phyloP scores from a whole-genome alignment of 257 asterid genomes.

The Solanum pimpinellifolium region DNA sequence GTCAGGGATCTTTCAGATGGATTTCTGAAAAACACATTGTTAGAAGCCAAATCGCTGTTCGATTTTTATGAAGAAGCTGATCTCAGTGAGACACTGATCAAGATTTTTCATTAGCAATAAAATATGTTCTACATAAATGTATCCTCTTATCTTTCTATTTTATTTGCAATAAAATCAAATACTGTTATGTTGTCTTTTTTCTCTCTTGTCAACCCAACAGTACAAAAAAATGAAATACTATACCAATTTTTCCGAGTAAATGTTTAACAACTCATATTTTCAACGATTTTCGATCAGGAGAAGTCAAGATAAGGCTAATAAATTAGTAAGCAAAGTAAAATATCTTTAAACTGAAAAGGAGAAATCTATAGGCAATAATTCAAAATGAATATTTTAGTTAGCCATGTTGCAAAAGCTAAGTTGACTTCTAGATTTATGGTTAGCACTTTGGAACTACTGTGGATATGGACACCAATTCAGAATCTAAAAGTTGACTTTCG shows the following conservation, averaged over 20 bases:
- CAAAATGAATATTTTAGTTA: not conserved
- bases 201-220: not conserved
- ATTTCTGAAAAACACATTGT: slow-evolving; percentile 6
- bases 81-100: not conserved
- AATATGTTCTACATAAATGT: not conserved
- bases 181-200: not conserved
- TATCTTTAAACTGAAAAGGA: not conserved
- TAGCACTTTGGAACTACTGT: not conserved
- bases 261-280: not conserved
- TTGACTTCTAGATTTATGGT: not conserved
- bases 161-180: not conserved
- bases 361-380: not conserved
- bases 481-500: not conserved
- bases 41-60: slow-evolving; percentile 12
- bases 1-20: slow-evolving; percentile 22
- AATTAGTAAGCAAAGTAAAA: not conserved
- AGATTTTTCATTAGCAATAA: not conserved
- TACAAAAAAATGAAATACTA: not conserved
- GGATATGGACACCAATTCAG: not conserved
- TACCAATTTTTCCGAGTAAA: not conserved
- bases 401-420: not conserved
- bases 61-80: not conserved
- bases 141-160: not conserved
- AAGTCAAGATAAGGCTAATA: not conserved
- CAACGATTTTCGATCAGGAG: not conserved